Percentiles rank a stretch among this genome's conserved stretches.
phyloP scores from a whole-genome alignment of 148 eudicot genomes.

The Bassia scoparia region DNA sequence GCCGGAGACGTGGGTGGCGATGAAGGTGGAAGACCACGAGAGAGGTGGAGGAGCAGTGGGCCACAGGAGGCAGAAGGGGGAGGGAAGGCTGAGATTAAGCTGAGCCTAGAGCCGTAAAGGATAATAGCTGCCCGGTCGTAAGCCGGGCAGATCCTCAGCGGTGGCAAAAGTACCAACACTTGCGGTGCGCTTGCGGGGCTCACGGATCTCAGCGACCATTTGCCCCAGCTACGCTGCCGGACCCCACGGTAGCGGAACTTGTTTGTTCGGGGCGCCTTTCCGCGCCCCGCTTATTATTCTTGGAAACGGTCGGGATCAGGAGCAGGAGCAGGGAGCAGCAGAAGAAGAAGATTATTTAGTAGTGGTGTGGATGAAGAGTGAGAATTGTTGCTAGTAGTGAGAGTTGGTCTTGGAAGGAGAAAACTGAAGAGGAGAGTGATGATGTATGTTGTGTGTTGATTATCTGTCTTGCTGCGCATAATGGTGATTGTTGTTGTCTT shows the following conservation, averaged over 20 bases:
- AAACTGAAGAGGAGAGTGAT: not conserved
- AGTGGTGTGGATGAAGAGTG: conserved; percentile 28
- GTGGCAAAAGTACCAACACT: conserved; percentile 95
- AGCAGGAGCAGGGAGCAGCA: too few species aligned
- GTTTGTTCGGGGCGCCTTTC: conserved; percentile 78
- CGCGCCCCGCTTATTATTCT: conserved; percentile 35
- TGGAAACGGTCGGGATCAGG: not conserved
- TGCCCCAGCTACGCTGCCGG: conserved; percentile 93
- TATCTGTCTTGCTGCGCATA: conserved; percentile 27
- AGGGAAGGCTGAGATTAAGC: conserved; percentile 62
- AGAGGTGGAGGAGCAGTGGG: conserved; percentile 27
- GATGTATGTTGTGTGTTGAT: conserved; percentile 15
- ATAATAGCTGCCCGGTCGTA: conserved; percentile 86
- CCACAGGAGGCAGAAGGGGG: conserved; percentile 13
- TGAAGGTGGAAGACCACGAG: conserved; percentile 20
- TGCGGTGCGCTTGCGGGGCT: conserved; percentile 76
- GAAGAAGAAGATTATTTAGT: conserved; percentile 2
- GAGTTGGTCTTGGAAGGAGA: conserved; percentile 21
- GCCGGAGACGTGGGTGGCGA: conserved; percentile 60
- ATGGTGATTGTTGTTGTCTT: not conserved
- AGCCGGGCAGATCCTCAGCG: conserved; percentile 92
- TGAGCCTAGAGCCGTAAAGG: conserved; percentile 78
- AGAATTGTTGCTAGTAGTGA: conserved; percentile 15
- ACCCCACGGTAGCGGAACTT: conserved; percentile 82
- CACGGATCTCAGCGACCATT: conserved; percentile 95